These are phyloP conservation scores for Pseudogymnoascus sp. DNA, from an alignment of 2,329 filamentous ascomycete species.

Conservation along the genomic window DNA sequence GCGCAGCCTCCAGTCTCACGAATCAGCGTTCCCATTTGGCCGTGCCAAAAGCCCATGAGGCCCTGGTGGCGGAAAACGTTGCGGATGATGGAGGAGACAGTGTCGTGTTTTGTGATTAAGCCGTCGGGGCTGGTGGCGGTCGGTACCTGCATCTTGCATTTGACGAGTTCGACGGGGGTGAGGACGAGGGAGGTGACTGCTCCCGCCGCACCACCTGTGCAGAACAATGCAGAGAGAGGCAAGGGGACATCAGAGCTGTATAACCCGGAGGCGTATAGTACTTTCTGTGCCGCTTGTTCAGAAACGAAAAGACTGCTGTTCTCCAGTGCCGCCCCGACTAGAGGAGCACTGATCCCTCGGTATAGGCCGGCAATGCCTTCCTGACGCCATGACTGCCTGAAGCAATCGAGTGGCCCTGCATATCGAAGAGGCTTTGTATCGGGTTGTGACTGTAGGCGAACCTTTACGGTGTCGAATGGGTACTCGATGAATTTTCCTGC, in stretches of 20 bases:
- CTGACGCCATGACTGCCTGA: conserved; percentile 70
- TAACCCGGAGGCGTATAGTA: conserved; percentile 46
- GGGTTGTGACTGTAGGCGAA: conserved; percentile 91
- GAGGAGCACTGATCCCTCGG: conserved; percentile 82
- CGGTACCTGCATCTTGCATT: conserved; percentile 94
- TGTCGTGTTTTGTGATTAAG: conserved; percentile 40
- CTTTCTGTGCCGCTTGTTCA: conserved; percentile 65
- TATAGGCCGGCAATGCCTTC: conserved; percentile 75
- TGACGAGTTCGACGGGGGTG: conserved; percentile 93
- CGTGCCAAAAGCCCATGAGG: conserved; percentile 83
- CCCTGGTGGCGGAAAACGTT: conserved; percentile 79
- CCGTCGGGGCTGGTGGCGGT: conserved; percentile 32
- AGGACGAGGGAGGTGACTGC: conserved; percentile 84
- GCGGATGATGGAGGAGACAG: conserved; percentile 62
- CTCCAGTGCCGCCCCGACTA: conserved; percentile 85
- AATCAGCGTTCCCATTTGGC: conserved; percentile 86
- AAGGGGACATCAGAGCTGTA: conserved; percentile 49
- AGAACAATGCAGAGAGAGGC: conserved; percentile 65
- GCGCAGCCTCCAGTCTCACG: conserved; percentile 88
- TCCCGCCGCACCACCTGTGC: conserved; percentile 78
- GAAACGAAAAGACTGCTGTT: conserved; percentile 91
- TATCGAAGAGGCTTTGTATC: conserved; percentile 75
- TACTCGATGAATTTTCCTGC: conserved; percentile 96
- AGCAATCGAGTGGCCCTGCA: conserved; percentile 83
- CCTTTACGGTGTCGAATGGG: conserved; percentile 97